Evolutionary conservation across 176 grass and related monocot species (phyloP).

Genomic region (Themeda triandra): DNA sequence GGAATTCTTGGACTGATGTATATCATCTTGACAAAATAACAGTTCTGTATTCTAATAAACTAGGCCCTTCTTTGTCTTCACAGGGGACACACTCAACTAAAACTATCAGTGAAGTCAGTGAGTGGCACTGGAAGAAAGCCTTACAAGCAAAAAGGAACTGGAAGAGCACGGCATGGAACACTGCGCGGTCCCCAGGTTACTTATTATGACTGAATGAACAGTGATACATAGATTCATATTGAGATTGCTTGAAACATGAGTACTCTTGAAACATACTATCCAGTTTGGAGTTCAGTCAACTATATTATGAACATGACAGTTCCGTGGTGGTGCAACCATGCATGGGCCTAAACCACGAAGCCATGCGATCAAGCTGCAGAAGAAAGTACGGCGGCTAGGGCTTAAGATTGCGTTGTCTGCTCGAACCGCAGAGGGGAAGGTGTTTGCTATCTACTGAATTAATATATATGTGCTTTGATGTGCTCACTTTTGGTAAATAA

Average conservation of each 20-base stretch:
- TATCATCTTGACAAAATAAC: neutral
- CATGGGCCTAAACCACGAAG: slow-evolving; percentile 98
- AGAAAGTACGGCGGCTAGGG: slow-evolving; percentile 86
- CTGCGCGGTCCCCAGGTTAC: slow-evolving; percentile 78
- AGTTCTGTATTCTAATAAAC: neutral
- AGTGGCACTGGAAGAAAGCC: slow-evolving; percentile 91
- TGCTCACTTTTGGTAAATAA: neutral
- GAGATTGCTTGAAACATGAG: neutral
- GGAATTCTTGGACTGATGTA: neutral
- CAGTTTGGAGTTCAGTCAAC: neutral
- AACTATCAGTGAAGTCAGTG: slow-evolving; percentile 89
- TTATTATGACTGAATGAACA: neutral
- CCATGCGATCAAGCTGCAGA: slow-evolving; percentile 88
- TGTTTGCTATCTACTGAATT: neutral
- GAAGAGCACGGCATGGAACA: slow-evolving; percentile 88
- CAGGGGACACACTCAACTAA: slow-evolving; percentile 96
- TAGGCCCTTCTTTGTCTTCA: slow-evolving; percentile 1
- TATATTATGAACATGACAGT: slow-evolving; percentile 56
- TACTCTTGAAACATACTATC: neutral
- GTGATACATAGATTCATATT: neutral
- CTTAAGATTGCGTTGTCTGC: slow-evolving; percentile 94
- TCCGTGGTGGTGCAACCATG: slow-evolving; percentile 78
- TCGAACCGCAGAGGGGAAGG: slow-evolving; percentile 86
- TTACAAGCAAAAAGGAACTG: slow-evolving; percentile 90
- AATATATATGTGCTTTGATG: neutral